Percentiles rank a stretch among this genome's conserved stretches.
Evolutionary conservation across 805 yeast species (phyloP).

Genomic region (Candida sithepensis): DNA sequence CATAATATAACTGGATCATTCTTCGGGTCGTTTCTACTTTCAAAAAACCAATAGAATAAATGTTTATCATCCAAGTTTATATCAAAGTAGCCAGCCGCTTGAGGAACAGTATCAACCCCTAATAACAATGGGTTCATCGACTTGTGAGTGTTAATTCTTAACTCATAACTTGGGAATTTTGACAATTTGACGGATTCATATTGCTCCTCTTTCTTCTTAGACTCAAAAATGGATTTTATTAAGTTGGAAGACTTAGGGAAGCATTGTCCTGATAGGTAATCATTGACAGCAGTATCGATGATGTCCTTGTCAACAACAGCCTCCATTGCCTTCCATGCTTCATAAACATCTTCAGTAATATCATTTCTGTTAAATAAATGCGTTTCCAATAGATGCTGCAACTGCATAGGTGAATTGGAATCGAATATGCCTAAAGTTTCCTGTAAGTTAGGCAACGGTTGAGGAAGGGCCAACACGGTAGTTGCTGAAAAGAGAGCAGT

Average conservation of each 20-base stretch:
- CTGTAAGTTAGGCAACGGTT: slow-evolving; percentile 1
- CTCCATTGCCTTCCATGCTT: slow-evolving; percentile 16
- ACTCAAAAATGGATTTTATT: background rate
- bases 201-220: background rate
- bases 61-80: slow-evolving; percentile 65
- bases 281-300: slow-evolving; percentile 8
- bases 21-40: slow-evolving; percentile 82
- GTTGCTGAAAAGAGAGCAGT: background rate
- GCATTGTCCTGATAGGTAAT: slow-evolving; percentile 7
- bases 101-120: slow-evolving; percentile 80
- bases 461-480: background rate
- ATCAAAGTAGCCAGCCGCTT: slow-evolving; percentile 83
- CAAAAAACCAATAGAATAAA: slow-evolving; percentile 78
- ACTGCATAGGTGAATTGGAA: background rate
- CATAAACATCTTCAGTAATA: slow-evolving; percentile 6
- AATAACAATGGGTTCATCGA: slow-evolving; percentile 52
- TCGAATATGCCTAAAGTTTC: background rate
- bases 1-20: slow-evolving; percentile 83
- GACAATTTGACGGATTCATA: slow-evolving; percentile 9
- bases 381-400: slow-evolving; percentile 3
- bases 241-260: slow-evolving; percentile 1
- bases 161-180: slow-evolving; percentile 20
- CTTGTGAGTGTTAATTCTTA: slow-evolving; percentile 17
- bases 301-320: slow-evolving; percentile 1
- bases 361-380: slow-evolving; percentile 5